These are phyloP conservation scores for Boletus subparvulus DNA, from an alignment of 768 basidiomycete genomes.

Conservation along the genomic window DNA sequence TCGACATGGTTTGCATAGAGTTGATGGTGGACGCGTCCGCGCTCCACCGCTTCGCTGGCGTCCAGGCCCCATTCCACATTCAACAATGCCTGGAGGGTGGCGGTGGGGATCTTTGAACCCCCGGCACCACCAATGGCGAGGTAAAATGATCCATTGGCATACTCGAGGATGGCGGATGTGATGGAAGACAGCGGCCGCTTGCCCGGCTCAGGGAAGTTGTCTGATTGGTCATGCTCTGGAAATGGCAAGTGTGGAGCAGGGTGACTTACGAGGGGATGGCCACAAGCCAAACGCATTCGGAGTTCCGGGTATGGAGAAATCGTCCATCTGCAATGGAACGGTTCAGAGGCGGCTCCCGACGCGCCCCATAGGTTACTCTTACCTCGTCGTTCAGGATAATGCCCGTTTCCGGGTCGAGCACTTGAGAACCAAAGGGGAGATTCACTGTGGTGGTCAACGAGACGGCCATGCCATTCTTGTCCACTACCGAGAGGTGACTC, in stretches of 20 bases:
- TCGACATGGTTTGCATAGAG: conserved; percentile 66
- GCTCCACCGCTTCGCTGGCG: conserved; percentile 79
- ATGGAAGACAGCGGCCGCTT: conserved; percentile 93
- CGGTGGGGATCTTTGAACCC: conserved; percentile 79
- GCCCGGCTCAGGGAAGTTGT: conserved; percentile 84
- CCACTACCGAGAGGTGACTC: conserved; percentile 85
- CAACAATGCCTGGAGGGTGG: conserved; percentile 76
- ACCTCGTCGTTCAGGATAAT: conserved; percentile 89
- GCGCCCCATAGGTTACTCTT: neutral
- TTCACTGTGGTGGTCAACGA: conserved; percentile 89
- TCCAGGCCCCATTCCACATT: conserved; percentile 80
- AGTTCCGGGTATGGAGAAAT: conserved; percentile 85
- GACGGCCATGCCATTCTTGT: conserved; percentile 84
- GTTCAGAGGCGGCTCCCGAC: neutral
- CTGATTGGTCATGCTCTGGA: conserved; percentile 36
- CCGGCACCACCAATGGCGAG: conserved; percentile 83
- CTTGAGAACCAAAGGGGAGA: conserved; percentile 82
- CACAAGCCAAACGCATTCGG: conserved; percentile 81
- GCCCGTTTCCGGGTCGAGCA: conserved; percentile 85
- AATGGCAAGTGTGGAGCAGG: neutral
- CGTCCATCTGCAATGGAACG: conserved; percentile 63
- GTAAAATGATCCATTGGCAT: conserved; percentile 69
- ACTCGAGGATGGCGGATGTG: conserved; percentile 75
- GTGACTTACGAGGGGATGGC: conserved; percentile 71
- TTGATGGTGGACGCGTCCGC: conserved; percentile 82